Percentiles rank a stretch among this genome's conserved stretches.
Evolutionary conservation across 306 rosid genomes (phyloP).

Genomic region (Malus fusca): DNA sequence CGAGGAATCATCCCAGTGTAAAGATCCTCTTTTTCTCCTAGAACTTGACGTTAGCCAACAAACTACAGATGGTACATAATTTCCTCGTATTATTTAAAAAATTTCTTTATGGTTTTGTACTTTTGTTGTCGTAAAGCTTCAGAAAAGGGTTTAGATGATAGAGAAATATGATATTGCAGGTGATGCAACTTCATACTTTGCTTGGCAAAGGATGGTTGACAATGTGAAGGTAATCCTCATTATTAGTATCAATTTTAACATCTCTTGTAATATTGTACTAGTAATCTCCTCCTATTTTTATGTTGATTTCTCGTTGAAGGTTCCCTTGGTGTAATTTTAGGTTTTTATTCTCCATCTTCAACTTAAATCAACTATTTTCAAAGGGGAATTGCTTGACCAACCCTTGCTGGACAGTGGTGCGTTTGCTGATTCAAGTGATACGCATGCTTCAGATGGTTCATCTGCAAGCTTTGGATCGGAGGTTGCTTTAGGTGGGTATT

Average conservation of each 20-base stretch:
- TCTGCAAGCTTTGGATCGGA: constrained; percentile 79
- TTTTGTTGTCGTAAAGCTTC: neutral
- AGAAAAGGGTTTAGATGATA: neutral
- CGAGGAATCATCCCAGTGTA: constrained; percentile 52
- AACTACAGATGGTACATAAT: constrained; percentile 28
- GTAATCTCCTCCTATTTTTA: neutral
- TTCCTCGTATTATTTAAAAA: neutral
- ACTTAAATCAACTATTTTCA: constrained; percentile 44
- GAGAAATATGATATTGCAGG: constrained; percentile 37
- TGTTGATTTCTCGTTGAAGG: constrained; percentile 7
- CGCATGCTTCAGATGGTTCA: constrained; percentile 39
- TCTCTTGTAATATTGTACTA: neutral
- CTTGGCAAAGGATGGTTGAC: constrained; percentile 67
- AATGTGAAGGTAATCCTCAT: constrained; percentile 55
- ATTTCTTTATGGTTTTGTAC: neutral
- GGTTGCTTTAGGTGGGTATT: constrained; percentile 65
- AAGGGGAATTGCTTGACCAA: constrained; percentile 42
- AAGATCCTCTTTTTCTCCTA: constrained; percentile 59
- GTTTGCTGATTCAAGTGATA: constrained; percentile 32
- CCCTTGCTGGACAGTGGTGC: constrained; percentile 29
- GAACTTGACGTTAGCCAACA: constrained; percentile 46
- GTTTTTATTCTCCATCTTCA: constrained; percentile 62
- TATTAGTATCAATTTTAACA: neutral
- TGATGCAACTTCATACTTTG: constrained; percentile 32
- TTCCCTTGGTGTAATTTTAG: constrained; percentile 28